Evolutionary conservation across 1,284 basidiomycete genomes (phyloP), one percentile per base, ranked within the genome.

Genomic region (Naganishia liquefaciens): DNA sequence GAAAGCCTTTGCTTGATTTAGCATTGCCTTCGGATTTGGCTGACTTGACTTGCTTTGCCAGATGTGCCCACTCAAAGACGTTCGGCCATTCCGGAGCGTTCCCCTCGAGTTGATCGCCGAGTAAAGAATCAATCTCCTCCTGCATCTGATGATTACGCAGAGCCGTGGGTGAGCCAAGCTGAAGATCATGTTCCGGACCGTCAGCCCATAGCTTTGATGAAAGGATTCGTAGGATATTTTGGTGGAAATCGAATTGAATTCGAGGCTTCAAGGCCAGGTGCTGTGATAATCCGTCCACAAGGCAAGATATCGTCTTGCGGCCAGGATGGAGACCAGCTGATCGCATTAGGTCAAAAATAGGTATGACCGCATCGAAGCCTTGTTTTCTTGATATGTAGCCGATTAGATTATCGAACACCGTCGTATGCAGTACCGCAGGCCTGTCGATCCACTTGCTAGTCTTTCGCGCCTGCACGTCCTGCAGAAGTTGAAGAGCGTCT

Each of bases 61-160:
- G 40, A 37, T 47, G 44, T 37, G 47, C 49, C 33, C 47, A 50
- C 39, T 49, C 28, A 21, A 60, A 49, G 2, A 60, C 46, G 39
- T 21, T 49, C 46, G 55, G 49, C 21, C 37, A 23, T 40, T 40
- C 55, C 37, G 44, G 17, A 11, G 28, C 19, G 33, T 39, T 33
- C 11, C 37, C 51, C 17, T 15, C n/a, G 19, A n/a, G 23, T 37
- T 23, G 51, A 6, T 33, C 51, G n/a, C 23, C 28, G 4, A 33
- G 30, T 10, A n/a, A 50, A 2, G n/a, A 60, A 49, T 40, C 30
- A 23, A 60, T 49, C 9, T 60, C 55, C 21, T 49, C 46, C 28
- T 60, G 55, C 21, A 60, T 25, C 6, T 28, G n/a, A 33, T 50
- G 47, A 23, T 60, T 60, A 33, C 55, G 55, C 30, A 60, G 40